Base-by-base conservation (phyloP, 192 early-diverging fungal species). In the Podila minutissima region DNA sequence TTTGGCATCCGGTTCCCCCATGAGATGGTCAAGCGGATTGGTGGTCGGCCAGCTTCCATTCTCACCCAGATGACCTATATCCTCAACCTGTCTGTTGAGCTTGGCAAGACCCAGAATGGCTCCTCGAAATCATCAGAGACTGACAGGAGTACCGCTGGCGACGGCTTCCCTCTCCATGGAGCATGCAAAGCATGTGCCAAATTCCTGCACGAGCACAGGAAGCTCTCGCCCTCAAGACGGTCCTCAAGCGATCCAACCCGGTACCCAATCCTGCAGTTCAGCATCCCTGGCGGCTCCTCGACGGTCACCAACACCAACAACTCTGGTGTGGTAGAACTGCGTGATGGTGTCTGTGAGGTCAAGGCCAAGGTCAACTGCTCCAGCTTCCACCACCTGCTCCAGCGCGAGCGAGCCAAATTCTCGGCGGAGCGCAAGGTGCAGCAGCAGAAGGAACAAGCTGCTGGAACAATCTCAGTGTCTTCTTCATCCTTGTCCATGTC, bases 321-420 rank as follows among this genome's bases (percentile, higher is more conserved):
- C 10, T 20, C 66, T 12, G 76, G 76, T n/a, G 76, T 81, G 20
- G 62, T 81, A 0, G 71, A 73, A 24, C 24, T 81, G 51, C 65
- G 76, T 2, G 62, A 81, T 19, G 76, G 76, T n/a, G 20, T 59
- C 4, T 81, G 76, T 37, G 76, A 81, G 3, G 32, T 81, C 66
- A 73, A 69, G 66, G 76, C 71, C 13, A 72, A 60, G 51, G 71
- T 81, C 6, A 73, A 81, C 38, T 81, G 76, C 20, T 81, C 76
- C 1, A 81, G 76, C 24, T 13, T 81, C 15, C 76, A 81, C 31
- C 76, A 81, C 13, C 10, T 68, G 32, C 6, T 72, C 10, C 65
- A 66, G 19, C 66, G 65, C 7, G 71, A 78, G 37, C n/a, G 37
- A 8, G 31, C 26, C 24, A 31, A 31, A 26, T 20, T 68, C 5